Evolutionary conservation across 139 green algal species (phyloP).

Genomic region (Coelastrella sp.): DNA sequence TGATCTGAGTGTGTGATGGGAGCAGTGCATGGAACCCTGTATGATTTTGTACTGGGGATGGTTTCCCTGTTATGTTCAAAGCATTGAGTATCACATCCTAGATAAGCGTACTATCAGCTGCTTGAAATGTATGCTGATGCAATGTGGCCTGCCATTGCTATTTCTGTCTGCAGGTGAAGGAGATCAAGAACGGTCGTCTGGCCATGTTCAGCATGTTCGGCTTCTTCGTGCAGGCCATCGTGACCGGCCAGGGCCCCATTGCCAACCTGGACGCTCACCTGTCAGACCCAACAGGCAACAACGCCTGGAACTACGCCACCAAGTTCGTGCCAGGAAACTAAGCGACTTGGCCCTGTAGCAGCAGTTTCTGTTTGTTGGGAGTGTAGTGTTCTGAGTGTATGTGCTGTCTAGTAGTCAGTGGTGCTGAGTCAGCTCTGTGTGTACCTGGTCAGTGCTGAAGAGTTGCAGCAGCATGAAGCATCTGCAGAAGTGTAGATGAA

Average conservation of each 20-base stretch:
- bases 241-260: slow-evolving; percentile 74
- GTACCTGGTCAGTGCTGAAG: background rate
- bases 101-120: background rate
- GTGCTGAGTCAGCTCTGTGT: background rate
- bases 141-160: slow-evolving; percentile 58
- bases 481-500: slow-evolving; percentile 18
- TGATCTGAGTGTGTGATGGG: too few species aligned
- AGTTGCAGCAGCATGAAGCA: slow-evolving; percentile 25
- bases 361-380: background rate
- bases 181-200: slow-evolving; percentile 98
- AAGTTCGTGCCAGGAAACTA: slow-evolving; percentile 69
- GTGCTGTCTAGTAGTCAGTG: background rate
- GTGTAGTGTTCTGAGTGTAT: slow-evolving; percentile 20
- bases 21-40: too few species aligned
- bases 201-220: slow-evolving; percentile 95
- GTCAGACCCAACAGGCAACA: slow-evolving; percentile 77
- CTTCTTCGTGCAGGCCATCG: slow-evolving; percentile 72
- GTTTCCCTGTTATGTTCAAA: too few species aligned
- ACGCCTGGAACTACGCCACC: slow-evolving; percentile 83
- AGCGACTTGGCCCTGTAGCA: background rate
- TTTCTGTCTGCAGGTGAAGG: slow-evolving; percentile 76
- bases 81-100: background rate
- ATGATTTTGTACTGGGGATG: too few species aligned
- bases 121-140: background rate
- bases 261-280: slow-evolving; percentile 85